phyloP scores from a whole-genome alignment of 164 flowering plant genomes.

The Pachysandra terminalis region DNA sequence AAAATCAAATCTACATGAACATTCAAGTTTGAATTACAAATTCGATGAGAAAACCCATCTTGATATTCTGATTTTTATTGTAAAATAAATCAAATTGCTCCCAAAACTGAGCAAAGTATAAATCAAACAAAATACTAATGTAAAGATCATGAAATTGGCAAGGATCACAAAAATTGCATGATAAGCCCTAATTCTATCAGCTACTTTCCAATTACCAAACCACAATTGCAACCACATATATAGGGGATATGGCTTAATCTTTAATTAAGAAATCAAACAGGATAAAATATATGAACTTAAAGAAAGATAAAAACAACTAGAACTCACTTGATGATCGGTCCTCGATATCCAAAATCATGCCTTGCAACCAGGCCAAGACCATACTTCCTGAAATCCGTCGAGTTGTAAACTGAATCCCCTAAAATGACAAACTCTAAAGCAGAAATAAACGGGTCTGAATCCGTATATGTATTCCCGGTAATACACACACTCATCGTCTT shows the following conservation, averaged over 20 bases:
- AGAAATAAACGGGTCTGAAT: conserved; percentile 84
- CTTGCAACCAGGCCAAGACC: conserved; percentile 66
- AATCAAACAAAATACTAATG: too few species aligned
- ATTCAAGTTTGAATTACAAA: too few species aligned
- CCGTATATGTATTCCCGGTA: conserved; percentile 55
- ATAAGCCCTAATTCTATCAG: too few species aligned
- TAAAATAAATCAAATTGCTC: too few species aligned
- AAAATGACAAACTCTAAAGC: conserved; percentile 61
- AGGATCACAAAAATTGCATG: too few species aligned
- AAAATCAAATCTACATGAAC: too few species aligned
- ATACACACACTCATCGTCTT: conserved; percentile 74
- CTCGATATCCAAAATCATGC: conserved; percentile 65
- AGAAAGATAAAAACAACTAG: background rate
- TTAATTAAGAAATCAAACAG: background rate
- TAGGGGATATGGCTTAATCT: background rate
- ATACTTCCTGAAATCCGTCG: conserved; percentile 58
- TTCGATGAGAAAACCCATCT: background rate
- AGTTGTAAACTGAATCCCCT: conserved; percentile 64
- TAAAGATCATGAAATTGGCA: too few species aligned
- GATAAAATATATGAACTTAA: background rate
- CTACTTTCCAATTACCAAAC: too few species aligned
- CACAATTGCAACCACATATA: too few species aligned
- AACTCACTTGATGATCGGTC: conserved; percentile 53
- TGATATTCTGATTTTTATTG: too few species aligned
- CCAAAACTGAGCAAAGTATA: too few species aligned